Percentiles rank a stretch among this genome's conserved stretches.
Evolutionary conservation across 1,284 basidiomycete genomes (phyloP).

Genomic region (Sanguinoderma infundibulare): DNA sequence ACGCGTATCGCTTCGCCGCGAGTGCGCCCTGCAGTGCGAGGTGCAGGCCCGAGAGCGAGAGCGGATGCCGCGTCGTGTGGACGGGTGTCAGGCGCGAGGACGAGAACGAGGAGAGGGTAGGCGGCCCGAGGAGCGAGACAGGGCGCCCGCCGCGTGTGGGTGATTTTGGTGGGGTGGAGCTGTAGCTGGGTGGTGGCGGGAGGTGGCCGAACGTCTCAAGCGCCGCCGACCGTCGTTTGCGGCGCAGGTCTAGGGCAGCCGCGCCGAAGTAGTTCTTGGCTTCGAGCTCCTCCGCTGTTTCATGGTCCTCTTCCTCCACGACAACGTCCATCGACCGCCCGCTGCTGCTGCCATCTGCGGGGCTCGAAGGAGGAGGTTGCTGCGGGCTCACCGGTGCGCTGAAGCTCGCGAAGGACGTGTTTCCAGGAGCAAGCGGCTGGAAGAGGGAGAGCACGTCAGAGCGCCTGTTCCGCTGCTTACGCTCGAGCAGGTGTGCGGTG

Average conservation of each 20-base stretch:
- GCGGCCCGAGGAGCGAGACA: constrained; percentile 28
- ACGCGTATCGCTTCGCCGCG: constrained; percentile 73
- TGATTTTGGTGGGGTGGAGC: constrained; percentile 24
- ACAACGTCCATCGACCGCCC: not conserved
- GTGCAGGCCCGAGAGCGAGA: constrained; percentile 65
- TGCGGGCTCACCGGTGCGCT: constrained; percentile 58
- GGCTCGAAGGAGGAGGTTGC: constrained; percentile 22
- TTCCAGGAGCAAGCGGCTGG: constrained; percentile 28
- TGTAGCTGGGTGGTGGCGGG: constrained; percentile 36
- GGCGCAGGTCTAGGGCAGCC: constrained; percentile 61
- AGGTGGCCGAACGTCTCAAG: constrained; percentile 49
- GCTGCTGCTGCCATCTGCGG: not conserved
- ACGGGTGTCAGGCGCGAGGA: constrained; percentile 57
- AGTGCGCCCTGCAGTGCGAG: constrained; percentile 65
- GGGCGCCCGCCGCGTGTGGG: constrained; percentile 10
- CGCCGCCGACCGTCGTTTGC: constrained; percentile 54
- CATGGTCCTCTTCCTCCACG: constrained; percentile 44
- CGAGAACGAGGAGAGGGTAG: constrained; percentile 35
- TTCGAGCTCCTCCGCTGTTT: constrained; percentile 38
- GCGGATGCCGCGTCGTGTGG: constrained; percentile 62
- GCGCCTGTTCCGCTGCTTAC: constrained; percentile 53
- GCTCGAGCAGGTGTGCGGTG: constrained; percentile 42
- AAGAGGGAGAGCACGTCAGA: constrained; percentile 57
- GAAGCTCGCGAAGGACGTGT: constrained; percentile 26
- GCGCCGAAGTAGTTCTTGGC: constrained; percentile 52